Evolutionary conservation across 805 yeast genomes (phyloP).

Genomic region (Candida mattraensis): DNA sequence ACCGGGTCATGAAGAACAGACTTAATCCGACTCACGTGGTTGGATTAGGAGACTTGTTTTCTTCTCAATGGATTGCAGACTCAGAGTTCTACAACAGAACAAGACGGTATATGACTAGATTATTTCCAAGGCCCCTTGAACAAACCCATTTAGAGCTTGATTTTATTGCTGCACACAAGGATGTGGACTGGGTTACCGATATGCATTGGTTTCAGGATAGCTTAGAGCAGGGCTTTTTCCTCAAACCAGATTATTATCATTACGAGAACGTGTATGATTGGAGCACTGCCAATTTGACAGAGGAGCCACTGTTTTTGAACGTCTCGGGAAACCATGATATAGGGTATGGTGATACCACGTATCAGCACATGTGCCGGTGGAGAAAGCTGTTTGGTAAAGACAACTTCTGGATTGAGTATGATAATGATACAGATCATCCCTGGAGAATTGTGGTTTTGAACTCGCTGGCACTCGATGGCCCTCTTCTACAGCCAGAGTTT

Average conservation of each 20-base stretch:
- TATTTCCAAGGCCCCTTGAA: conserved; percentile 58
- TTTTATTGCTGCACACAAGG: conserved; percentile 47
- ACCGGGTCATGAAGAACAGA: conserved; percentile 58
- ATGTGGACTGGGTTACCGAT: conserved; percentile 54
- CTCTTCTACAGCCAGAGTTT: conserved; percentile 75
- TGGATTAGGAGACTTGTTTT: conserved; percentile 89
- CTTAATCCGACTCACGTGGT: conserved; percentile 77
- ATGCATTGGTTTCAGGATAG: conserved; percentile 35
- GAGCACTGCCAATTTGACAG: conserved; percentile 41
- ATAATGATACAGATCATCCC: conserved; percentile 61
- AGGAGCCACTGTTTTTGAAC: conserved; percentile 72
- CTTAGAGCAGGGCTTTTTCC: conserved; percentile 34
- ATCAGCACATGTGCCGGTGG: conserved; percentile 85
- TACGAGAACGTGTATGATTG: conserved; percentile 67
- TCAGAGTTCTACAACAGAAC: conserved; percentile 83
- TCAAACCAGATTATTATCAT: conserved; percentile 38
- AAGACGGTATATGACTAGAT: conserved; percentile 65
- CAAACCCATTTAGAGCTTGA: conserved; percentile 52
- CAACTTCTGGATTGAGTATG: conserved; percentile 77
- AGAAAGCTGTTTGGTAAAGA: conserved; percentile 75
- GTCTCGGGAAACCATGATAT: conserved; percentile 95
- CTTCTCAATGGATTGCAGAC: conserved; percentile 93
- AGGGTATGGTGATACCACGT: conserved; percentile 95
- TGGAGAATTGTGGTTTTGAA: conserved; percentile 90
- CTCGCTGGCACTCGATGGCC: conserved; percentile 84